Base-by-base conservation (phyloP, 352 stramenopile species). In the Globisporangium solare region DNA sequence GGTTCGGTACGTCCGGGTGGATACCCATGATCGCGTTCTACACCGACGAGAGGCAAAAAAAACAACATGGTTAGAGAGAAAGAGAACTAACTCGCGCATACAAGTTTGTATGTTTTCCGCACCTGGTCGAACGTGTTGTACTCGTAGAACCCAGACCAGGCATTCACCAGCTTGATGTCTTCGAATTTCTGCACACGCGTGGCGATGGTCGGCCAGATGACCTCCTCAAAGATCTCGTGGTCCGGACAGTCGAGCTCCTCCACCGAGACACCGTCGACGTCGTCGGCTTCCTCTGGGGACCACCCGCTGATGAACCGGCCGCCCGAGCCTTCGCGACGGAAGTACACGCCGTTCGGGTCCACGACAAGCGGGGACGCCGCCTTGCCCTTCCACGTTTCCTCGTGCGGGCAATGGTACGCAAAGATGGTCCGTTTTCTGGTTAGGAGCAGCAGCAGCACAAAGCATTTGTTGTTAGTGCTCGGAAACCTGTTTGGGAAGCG, bases 111-210 rank as follows among this genome's bases (percentile, higher is more conserved):
- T 35, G 27, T 27, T 31, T 13, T 54, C 21, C 58, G 12, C 58
- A 86, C 76, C 71, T 87, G 84, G 64, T 94, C 84, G 27, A 92
- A 86, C 17, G 80, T 92, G 68, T 94, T 92, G 76, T 87, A 94
- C 56, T 94, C 84, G 65, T 94, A 94, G 65, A 83, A 94, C 8
- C 84, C 84, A 27, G 84, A 75, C 84, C 84, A 94, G 7, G 74
- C 64, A 42, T 74, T 86, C 22, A 89, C n/a, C 2, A 92, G 54
- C 59, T 94, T 92, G 61, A 94, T 83, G 35, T 73, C 76, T 53
- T 94, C 82, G 43, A 94, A 92, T 18, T 77, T 66, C 31, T 83
- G 74, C 12, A 94, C 83, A 22, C 84, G 78, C 47, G 76, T 61
- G 2, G 84, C 84, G 42, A 94, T 88, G 15, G 80, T 89, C 15